phyloP scores from a whole-genome alignment of 202 grass and related monocot species.

The Bolboschoenoplectus hybrid region DNA sequence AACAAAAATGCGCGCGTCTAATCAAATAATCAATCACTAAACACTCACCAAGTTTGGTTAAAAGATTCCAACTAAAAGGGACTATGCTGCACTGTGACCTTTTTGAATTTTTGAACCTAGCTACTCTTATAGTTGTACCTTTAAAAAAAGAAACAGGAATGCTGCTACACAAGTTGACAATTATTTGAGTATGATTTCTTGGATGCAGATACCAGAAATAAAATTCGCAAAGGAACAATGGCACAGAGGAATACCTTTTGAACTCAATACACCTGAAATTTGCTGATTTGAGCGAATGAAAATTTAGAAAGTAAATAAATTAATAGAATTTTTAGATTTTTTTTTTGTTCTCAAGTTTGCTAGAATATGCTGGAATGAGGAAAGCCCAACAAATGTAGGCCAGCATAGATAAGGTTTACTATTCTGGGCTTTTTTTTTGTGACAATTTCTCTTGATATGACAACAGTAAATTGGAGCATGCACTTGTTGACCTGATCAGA shows the following conservation, averaged over 20 bases:
- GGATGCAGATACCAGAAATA: neutral
- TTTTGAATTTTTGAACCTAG: neutral
- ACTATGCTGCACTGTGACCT: neutral
- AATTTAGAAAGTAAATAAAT: neutral
- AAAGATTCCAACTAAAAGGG: conserved; percentile 32
- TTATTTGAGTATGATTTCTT: neutral
- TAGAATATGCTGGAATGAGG: neutral
- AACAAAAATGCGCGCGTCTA: neutral
- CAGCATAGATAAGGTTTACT: neutral
- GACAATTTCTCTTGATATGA: neutral
- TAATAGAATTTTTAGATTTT: neutral
- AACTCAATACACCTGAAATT: neutral
- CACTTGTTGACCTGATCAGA: neutral
- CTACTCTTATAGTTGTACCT: neutral
- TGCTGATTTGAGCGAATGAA: neutral
- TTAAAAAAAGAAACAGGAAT: neutral
- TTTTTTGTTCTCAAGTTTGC: neutral
- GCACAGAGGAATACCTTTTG: neutral
- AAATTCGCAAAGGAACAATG: neutral
- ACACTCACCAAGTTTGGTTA: conserved; percentile 23
- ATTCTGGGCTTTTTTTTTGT: neutral
- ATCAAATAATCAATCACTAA: neutral
- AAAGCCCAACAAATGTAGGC: conserved; percentile 9
- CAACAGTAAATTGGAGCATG: neutral
- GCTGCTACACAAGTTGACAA: neutral